Conservation (phyloP, 768 basidiomycete species). For the Basidioascus undulatus region DNA sequence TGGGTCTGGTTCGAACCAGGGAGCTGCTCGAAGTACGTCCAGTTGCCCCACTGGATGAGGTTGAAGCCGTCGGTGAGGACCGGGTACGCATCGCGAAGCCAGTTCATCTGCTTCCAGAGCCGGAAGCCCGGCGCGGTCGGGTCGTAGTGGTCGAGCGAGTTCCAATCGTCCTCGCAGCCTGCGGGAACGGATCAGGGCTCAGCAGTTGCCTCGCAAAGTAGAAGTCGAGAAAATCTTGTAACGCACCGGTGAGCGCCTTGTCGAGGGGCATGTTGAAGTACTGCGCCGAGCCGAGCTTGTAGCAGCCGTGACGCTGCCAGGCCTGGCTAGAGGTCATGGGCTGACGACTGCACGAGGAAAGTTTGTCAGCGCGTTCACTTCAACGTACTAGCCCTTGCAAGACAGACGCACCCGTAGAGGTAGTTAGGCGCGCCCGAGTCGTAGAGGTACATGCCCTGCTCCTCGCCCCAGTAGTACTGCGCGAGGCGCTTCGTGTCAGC, state of each 20-base stretch:
- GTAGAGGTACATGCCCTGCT: conserved; percentile 60
- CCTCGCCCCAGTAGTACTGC: conserved; percentile 70
- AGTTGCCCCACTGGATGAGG: conserved; percentile 61
- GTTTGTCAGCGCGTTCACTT: too few species aligned
- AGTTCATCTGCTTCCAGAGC: conserved; percentile 44
- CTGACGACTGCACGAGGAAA: conserved; percentile 39
- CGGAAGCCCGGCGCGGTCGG: conserved; percentile 58
- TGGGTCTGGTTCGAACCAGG: conserved; percentile 61
- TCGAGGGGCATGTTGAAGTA: conserved; percentile 85
- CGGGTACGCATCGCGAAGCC: conserved; percentile 40
- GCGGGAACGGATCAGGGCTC: too few species aligned
- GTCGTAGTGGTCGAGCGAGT: conserved; percentile 82
- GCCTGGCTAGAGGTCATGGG: conserved; percentile 61
- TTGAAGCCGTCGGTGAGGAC: conserved; percentile 68
- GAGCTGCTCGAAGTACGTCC: conserved; percentile 51
- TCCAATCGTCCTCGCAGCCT: conserved; percentile 76
- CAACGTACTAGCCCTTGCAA: too few species aligned
- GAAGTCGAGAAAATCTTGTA: too few species aligned
- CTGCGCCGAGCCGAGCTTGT: conserved; percentile 64
- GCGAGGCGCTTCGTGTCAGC: too few species aligned
- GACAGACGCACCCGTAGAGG: conserved; percentile 43
- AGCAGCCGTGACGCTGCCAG: conserved; percentile 87
- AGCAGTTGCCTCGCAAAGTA: too few species aligned
- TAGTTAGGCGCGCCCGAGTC: conserved; percentile 82
- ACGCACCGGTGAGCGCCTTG: conserved; percentile 42